Evolutionary conservation across 2,329 filamentous ascomycete species (phyloP), one percentile per base, ranked within the genome.

Genomic region (Lizonia empirigonia): DNA sequence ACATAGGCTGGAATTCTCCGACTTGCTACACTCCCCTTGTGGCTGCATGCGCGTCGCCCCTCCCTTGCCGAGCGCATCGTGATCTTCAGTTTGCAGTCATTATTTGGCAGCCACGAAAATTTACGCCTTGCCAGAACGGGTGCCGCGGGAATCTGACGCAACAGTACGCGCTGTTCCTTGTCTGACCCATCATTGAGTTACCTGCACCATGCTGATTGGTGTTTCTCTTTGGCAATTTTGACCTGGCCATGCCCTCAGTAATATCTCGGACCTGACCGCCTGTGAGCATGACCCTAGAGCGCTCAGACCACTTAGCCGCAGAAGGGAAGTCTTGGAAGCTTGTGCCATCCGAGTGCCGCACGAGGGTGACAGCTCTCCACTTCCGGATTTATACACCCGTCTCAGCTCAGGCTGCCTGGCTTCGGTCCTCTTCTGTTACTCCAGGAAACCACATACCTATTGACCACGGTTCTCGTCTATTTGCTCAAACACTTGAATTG

Each of bases 241-340:
- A 60, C 46, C 46, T 47, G 47, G 37, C 37, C 53, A 55, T 50
- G 37, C 44, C 41, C 39, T 45, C 49, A 50, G 37, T 37, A 49
- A 44, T n/a, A n/a, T n/a, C 26, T 50, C 36, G 44, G 39, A 33
- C 45, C 34, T 50, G 40, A 49, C 35, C 44, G 50, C 39, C 50
- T 49, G 23, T 23, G 39, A 53, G 42, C 53, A 56, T 41, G 47
- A 44, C 40, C 58, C 51, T 62, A 55, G 42, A 38, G 52, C 55
- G 56, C 56, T 53, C 46, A 46, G 40, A 46, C 60, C 58, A 62
- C 60, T 56, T 47, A 45, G 48, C 26, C 62, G 57, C 63, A 59
- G 58, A 40, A 48, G 40, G 39, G 45, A 57, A 42, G 49, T 23
- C 49, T 38, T 49, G 44, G 47, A 49, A 52, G 37, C 55, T 48